phyloP scores from a whole-genome alignment of 495 filamentous ascomycete genomes.

The Lasiosphaeriaceae sp. region DNA sequence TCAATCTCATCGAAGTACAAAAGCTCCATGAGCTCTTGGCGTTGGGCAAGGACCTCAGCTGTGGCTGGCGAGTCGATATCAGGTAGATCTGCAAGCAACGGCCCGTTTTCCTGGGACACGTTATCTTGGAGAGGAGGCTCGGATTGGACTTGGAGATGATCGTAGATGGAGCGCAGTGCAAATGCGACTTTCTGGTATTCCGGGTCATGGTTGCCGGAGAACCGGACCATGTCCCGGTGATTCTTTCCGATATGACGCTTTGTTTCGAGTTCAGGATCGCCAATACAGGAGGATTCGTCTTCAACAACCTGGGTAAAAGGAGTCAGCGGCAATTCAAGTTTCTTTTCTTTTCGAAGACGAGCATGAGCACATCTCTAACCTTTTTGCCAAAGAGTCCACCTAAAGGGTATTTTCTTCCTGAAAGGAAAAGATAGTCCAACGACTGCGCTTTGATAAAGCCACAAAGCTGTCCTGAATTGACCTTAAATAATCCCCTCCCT shows the following conservation, averaged over 20 bases:
- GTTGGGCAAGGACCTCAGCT: neutral
- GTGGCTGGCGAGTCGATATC: neutral
- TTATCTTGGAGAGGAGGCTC: neutral
- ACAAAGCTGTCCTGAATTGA: neutral
- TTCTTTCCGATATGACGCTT: neutral
- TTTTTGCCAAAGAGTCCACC: neutral
- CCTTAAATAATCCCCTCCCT: neutral
- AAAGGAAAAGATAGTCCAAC: constrained; percentile 1
- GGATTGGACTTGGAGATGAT: neutral
- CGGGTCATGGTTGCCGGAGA: neutral
- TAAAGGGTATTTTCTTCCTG: constrained; percentile 1
- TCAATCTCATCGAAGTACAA: constrained; percentile 34
- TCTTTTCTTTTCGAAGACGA: neutral
- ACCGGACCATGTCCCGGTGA: neutral
- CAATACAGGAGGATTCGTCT: neutral
- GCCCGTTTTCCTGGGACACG: neutral
- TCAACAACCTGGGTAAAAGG: neutral
- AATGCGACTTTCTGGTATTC: neutral
- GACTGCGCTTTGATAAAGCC: neutral
- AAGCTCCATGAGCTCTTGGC: constrained; percentile 19
- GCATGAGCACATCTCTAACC: neutral
- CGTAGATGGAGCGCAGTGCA: neutral
- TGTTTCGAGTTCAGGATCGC: neutral
- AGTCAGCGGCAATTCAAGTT: neutral
- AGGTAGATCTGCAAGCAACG: neutral